Base-by-base conservation (phyloP, 1,139 yeast species). In the Debaryomyces psychrophilus region DNA sequence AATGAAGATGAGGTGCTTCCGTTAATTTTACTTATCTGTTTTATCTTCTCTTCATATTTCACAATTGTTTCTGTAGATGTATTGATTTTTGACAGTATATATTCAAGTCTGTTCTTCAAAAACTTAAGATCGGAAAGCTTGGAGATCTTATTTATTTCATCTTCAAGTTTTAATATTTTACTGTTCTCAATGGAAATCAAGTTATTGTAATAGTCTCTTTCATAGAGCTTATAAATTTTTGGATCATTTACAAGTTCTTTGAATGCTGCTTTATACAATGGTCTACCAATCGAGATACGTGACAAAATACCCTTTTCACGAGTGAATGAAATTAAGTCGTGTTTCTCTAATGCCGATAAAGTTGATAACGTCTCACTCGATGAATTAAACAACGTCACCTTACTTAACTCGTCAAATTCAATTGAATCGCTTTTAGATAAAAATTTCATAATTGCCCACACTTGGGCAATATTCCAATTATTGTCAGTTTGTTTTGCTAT, bases 241-340 rank as follows among this genome's bases (percentile, higher is more conserved):
- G 69, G 59, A 61, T 90, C 93, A 1, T 71, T 59, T 4, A 84
- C 76, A 58, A 93, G 73, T 47, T 80, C 77, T 46, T 72, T 62
- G 68, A 93, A 93, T 0, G 98, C 97, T 0, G 93, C 90, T 50
- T 79, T 79, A 63, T 75, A 92, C 20, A 93, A 70, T 1, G 99
- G 99, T 58, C 92, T 83, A 0, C 97, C 96, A 0, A 95, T 89
- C 29, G 71, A 67, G 27, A 93, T 79, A 6, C 79, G 77, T 42
- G 75, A 71, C 31, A 90, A 69, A 12, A 92, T 77, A 14, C 98
- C 97, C 55, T 87, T 85, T 39, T 85, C 87, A 51, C 89, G 77
- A 31, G 77, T 71, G 44, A 90, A 76, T 1, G 85, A 67, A 35
- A 93, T 78, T 61, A 93, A 69, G 44, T 92, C 97, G 40, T 82